Evolutionary conservation across 257 asterid species (phyloP), one percentile per base, ranked within the genome.

Genomic region (Nicotiana paniculata): DNA sequence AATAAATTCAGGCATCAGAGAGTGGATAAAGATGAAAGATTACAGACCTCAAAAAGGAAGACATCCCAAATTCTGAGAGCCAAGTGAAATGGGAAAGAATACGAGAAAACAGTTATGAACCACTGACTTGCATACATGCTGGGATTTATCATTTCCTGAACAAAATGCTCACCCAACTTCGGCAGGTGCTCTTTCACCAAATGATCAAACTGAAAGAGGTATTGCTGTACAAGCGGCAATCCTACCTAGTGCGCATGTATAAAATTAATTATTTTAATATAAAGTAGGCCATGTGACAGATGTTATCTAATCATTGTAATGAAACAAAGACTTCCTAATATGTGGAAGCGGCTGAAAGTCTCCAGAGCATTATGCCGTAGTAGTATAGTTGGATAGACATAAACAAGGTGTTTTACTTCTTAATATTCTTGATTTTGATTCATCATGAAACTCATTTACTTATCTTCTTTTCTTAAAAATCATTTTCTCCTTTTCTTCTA

Each of bases 71-170:
- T 91, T 84, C 99, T 92, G 85, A 96, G 94, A 82, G 99, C 94
- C 91, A 96, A 86, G 88, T 92, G 98, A 89, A 96, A 96, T 16
- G 99, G 99, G 82, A 96, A 96, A 5, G 99, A 93, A 88, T 92
- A 96, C 17, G 99, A 90, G 88, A 94, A 96, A 64, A 96, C 98
- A 5, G 99, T 96, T 57, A 96, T 96, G 92, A 96, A 96, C 99
- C 99, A 96, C 88, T 96, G 99, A 91, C 99, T 96, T 66, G 98
- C 98, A 57, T 94, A 96, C 99, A 96, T 96, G 93, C 99, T 94
- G 26, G 99, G 99, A 86, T 93, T 93, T 86, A 96, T 96, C 98
- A 90, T 88, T 90, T 96, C 99, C 81, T 87, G 90, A 80, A 90
- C 69, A 87, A 96, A 96, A 91, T 96, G 98, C 72, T 89, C 97